Conservation (phyloP, 2,329 filamentous ascomycete genomes). For the Pseudogymnoascus pannorum region DNA sequence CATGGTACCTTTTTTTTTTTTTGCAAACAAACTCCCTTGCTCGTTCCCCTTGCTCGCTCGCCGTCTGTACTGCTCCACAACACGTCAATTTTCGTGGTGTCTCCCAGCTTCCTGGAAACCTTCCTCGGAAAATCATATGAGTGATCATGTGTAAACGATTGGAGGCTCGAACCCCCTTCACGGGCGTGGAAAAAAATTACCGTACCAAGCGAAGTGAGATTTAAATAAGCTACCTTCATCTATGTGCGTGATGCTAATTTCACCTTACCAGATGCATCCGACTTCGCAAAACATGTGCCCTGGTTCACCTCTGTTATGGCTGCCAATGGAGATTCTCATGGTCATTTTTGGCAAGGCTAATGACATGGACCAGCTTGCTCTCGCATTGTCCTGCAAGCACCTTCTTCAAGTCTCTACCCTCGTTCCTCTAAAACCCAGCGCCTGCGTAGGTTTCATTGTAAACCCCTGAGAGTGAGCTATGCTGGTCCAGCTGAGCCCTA, state of each 20-base stretch:
- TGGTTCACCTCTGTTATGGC: background rate
- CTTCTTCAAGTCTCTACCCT: background rate
- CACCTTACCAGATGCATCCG: background rate
- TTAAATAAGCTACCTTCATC: background rate
- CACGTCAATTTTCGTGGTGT: background rate
- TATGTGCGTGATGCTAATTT: background rate
- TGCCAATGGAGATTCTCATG: background rate
- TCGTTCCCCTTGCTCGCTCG: background rate
- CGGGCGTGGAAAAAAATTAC: background rate
- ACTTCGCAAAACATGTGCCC: background rate
- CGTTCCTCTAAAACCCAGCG: background rate
- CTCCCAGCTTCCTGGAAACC: background rate
- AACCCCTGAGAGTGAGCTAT: background rate
- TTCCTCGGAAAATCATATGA: too few relatives aligned
- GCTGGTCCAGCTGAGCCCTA: background rate
- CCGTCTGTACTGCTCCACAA: background rate
- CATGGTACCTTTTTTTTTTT: background rate
- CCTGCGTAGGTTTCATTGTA: background rate
- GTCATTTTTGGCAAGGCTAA: background rate
- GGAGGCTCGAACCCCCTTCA: too few relatives aligned
- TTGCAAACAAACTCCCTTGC: background rate
- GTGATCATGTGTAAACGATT: too few relatives aligned
- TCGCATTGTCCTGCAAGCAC: background rate
- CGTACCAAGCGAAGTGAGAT: background rate
- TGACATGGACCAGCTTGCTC: background rate